These are phyloP conservation scores for Saccharata proteae DNA, from an alignment of 2,329 filamentous ascomycete genomes.

Conservation along the genomic window DNA sequence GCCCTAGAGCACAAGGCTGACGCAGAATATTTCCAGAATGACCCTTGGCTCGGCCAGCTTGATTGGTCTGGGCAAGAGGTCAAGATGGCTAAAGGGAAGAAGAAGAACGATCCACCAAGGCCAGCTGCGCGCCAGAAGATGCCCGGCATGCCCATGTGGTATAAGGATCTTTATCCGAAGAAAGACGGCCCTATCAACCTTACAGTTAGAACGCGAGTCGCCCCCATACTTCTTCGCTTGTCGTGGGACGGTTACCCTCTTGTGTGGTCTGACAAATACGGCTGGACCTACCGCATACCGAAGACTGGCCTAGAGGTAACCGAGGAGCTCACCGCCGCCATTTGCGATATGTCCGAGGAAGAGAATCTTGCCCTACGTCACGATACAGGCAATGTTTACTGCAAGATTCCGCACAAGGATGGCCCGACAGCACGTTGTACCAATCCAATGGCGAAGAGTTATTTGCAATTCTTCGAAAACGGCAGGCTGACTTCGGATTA, in stretches of 20 bases:
- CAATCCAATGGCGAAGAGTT: conserved; percentile 84
- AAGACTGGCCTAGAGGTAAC: conserved; percentile 13
- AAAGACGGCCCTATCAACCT: conserved; percentile 58
- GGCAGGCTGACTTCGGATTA: conserved; percentile 81
- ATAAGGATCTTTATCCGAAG: conserved; percentile 74
- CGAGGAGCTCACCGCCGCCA: conserved; percentile 45
- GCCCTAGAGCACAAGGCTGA: conserved; percentile 64
- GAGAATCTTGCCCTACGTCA: conserved; percentile 52
- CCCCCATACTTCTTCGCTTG: conserved; percentile 70
- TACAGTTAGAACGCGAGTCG: conserved; percentile 76
- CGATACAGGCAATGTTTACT: conserved; percentile 58
- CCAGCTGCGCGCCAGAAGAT: conserved; percentile 78
- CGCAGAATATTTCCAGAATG: conserved; percentile 55
- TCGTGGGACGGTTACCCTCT: conserved; percentile 84
- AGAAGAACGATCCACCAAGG: conserved; percentile 66
- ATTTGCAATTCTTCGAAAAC: conserved; percentile 81
- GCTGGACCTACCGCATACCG: conserved; percentile 81
- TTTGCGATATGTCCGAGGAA: conserved; percentile 68
- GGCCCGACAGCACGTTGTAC: conserved; percentile 73
- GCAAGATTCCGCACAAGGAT: conserved; percentile 94
- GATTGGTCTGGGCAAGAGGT: conserved; percentile 94
- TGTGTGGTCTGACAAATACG: conserved; percentile 84
- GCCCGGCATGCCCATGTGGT: conserved; percentile 92
- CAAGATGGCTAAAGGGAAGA: conserved; percentile 83
- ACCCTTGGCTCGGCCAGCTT: conserved; percentile 86